Base-by-base conservation (phyloP, 495 filamentous ascomycete species). In the Penicillium riverlandense region DNA sequence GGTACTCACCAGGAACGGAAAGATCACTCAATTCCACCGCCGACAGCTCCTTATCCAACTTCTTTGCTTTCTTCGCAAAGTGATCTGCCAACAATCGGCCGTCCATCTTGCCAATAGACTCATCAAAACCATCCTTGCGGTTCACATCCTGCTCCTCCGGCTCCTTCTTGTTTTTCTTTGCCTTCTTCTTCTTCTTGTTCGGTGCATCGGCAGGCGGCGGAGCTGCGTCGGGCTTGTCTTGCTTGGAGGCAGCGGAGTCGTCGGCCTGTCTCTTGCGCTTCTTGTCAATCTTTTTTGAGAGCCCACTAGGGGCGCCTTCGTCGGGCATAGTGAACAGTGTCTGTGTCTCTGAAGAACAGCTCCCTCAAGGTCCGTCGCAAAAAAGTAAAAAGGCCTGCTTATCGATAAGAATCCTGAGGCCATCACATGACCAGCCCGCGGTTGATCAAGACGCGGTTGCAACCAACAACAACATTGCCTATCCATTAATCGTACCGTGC, bases 1-100 rank as follows among this genome's bases (percentile, higher is more conserved):
- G 15, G 6, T 4, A 51, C 73, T 55, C 70, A 91, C 89, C 85
- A 52, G 90, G 84, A 38, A 98, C 76, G 46, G 85, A 81, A 48
- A 82, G 66, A 62, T 95, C 90, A 44, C 83, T 82, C 32, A 95
- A 64, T 62, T 98, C 92, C 14, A 96, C 77, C 1, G 77, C 70
- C 50, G 83, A 95, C 38, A 96, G 58, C 37, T 90, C 79, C 31
- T 79, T 82, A 28, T 87, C 83, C 51, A 86, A 90, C n/a, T 80
- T 75, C 52, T 77, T 79, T 33, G 82, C 83, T 54, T 83, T 79
- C 55, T 91, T 81, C n/a, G 80, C 82, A 46, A 95, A 65, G 59
- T 95, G 80, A 61, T 97, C 92, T 0, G 90, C 85, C n/a, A 95
- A 61, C 31, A 97, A 68, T 43, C 77, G 75, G 38, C 76, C 82